Conservation (phyloP, 2,329 filamentous ascomycete species). For the Pyrenophora teres region DNA sequence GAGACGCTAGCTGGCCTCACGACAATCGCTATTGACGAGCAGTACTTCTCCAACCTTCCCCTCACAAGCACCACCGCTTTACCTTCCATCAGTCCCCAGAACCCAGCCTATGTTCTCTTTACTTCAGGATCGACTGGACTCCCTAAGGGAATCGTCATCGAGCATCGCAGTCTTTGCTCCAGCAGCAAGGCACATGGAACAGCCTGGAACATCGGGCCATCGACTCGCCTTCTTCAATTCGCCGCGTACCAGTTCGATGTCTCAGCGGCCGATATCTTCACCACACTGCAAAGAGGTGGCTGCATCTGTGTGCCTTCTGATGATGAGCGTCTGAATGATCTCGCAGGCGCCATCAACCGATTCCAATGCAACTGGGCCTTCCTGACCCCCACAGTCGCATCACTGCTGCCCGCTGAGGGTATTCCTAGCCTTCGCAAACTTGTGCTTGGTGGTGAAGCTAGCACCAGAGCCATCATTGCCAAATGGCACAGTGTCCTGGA, state of each 20-base stretch:
- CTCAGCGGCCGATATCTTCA: slow-evolving; percentile 57
- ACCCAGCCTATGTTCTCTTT: slow-evolving; percentile 64
- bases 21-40: neutral
- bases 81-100: neutral
- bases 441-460: slow-evolving; percentile 1
- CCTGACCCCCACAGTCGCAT: slow-evolving; percentile 18
- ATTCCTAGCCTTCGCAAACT: slow-evolving; percentile 2
- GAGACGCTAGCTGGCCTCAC: neutral
- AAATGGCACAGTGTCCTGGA: slow-evolving; percentile 1
- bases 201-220: neutral
- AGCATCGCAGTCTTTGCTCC: slow-evolving; percentile 50
- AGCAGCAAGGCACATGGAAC: neutral
- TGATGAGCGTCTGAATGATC: slow-evolving; percentile 1
- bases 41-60: neutral
- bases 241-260: slow-evolving; percentile 57
- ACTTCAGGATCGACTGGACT: slow-evolving; percentile 59
- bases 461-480: neutral
- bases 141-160: slow-evolving; percentile 65
- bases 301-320: slow-evolving; percentile 59
- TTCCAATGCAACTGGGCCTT: slow-evolving; percentile 4
- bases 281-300: slow-evolving; percentile 53
- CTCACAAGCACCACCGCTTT: neutral
- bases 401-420: slow-evolving; percentile 37
- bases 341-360: neutral
- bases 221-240: slow-evolving; percentile 29